phyloP scores from a whole-genome alignment of 139 green algal genomes.

The Chara braunii region DNA sequence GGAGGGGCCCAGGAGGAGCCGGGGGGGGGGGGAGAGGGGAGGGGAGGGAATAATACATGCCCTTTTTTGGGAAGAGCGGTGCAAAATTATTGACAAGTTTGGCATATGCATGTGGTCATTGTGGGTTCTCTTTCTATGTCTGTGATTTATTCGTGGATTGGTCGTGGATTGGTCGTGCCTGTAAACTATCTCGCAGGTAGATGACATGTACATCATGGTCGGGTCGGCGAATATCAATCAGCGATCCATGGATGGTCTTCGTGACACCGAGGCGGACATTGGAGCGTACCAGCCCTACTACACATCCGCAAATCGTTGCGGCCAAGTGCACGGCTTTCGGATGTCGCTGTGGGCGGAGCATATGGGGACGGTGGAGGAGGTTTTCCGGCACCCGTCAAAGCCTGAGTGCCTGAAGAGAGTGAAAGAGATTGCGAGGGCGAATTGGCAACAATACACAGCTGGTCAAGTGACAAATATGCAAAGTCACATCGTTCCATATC shows the following conservation, averaged over 20 bases:
- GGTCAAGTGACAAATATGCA: slow-evolving; percentile 34
- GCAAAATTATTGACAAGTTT: no score
- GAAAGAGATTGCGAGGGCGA: slow-evolving; percentile 12
- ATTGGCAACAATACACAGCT: slow-evolving; percentile 18
- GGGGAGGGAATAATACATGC: no score
- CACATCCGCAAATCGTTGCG: no score
- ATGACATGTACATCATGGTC: slow-evolving; percentile 55
- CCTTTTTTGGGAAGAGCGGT: no score
- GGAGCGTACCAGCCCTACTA: slow-evolving; percentile 42
- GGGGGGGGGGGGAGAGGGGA: no score
- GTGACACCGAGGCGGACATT: slow-evolving; percentile 56
- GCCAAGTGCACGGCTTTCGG: slow-evolving; percentile 47
- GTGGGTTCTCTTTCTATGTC: no score
- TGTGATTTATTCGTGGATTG: no score
- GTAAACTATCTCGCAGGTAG: no score
- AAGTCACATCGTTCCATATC: slow-evolving; percentile 46
- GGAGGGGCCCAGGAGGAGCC: no score
- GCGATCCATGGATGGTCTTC: slow-evolving; percentile 34
- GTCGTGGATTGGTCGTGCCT: no score
- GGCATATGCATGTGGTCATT: no score
- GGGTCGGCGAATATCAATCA: slow-evolving; percentile 58
- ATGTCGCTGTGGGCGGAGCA: slow-evolving; percentile 49
- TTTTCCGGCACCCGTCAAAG: not conserved
- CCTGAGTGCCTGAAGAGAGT: slow-evolving; percentile 30
- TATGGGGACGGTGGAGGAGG: slow-evolving; percentile 1